Conservation (phyloP, 2,329 filamentous ascomycete genomes). For the Exserohilum rostratum region DNA sequence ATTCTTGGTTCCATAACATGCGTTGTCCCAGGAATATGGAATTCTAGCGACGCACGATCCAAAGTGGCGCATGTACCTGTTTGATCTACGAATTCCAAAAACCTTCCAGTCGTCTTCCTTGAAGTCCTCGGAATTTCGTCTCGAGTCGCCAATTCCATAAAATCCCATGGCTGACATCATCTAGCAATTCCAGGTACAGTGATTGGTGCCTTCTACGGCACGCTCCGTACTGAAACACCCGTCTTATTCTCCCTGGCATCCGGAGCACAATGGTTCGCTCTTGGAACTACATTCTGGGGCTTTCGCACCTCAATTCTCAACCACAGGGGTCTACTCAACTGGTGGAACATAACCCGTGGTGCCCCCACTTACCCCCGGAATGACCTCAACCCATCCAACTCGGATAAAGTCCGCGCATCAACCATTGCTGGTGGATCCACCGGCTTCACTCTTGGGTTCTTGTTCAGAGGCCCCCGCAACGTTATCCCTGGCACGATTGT, state of each 20-base stretch:
- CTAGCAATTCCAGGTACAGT: slow-evolving; percentile 70
- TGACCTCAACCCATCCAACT: slow-evolving; percentile 57
- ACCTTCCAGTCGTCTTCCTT: neutral
- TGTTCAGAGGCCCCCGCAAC: slow-evolving; percentile 55
- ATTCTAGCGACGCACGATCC: too few relatives aligned
- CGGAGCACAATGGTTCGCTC: slow-evolving; percentile 79
- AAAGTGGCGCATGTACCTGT: too few relatives aligned
- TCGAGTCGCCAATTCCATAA: neutral
- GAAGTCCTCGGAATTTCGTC: neutral
- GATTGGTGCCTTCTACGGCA: slow-evolving; percentile 53
- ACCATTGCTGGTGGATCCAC: slow-evolving; percentile 73
- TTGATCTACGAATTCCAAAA: too few relatives aligned
- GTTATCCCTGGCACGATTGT: slow-evolving; percentile 63
- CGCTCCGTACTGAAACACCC: slow-evolving; percentile 68
- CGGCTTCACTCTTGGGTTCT: slow-evolving; percentile 58
- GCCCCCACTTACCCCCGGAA: slow-evolving; percentile 24
- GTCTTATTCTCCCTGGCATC: slow-evolving; percentile 73
- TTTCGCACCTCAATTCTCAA: slow-evolving; percentile 51
- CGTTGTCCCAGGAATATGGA: neutral
- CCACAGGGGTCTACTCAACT: slow-evolving; percentile 36
- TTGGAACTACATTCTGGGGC: slow-evolving; percentile 81
- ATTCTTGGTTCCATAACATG: neutral
- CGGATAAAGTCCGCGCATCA: slow-evolving; percentile 70
- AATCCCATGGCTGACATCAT: slow-evolving; percentile 16
- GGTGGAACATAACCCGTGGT: slow-evolving; percentile 39